phyloP scores from a whole-genome alignment of 1,284 basidiomycete genomes.

The Papiliotrema nemorosa region DNA sequence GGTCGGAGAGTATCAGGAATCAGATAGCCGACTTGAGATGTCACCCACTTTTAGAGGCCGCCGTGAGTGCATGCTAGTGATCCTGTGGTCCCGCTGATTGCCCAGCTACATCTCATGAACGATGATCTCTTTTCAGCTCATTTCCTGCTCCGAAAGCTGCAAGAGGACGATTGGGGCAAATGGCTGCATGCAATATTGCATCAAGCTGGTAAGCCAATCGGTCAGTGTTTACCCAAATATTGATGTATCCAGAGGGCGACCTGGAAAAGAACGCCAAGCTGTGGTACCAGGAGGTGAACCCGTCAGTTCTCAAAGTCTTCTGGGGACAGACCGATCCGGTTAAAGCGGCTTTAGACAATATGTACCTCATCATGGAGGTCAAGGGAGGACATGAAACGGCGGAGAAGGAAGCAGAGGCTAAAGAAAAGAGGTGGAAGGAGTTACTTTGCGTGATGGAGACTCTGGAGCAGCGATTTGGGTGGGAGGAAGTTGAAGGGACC shows the following conservation, averaged over 20 bases:
- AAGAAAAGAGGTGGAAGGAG: slow-evolving; percentile 14
- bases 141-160: slow-evolving; percentile 26
- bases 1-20: not conserved
- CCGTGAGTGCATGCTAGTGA: slow-evolving; percentile 4
- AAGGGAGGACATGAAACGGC: slow-evolving; percentile 6
- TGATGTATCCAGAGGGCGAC: slow-evolving; percentile 15
- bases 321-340: slow-evolving; percentile 7
- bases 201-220: slow-evolving; percentile 9
- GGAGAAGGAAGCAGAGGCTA: slow-evolving; percentile 5
- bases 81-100: not conserved
- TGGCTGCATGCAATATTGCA: slow-evolving; percentile 19
- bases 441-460: slow-evolving; percentile 11
- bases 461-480: slow-evolving; percentile 11
- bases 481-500: slow-evolving; percentile 11
- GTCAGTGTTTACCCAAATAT: not conserved
- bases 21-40: slow-evolving; percentile 15
- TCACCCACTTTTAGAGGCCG: slow-evolving; percentile 12
- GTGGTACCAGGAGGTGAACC: slow-evolving; percentile 19
- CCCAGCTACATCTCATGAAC: slow-evolving; percentile 22
- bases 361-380: slow-evolving; percentile 14
- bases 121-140: slow-evolving; percentile 29
- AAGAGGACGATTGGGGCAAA: slow-evolving; percentile 27
- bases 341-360: slow-evolving; percentile 12
- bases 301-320: slow-evolving; percentile 6
- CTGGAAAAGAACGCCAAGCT: slow-evolving; percentile 20